Evolutionary conservation across 768 basidiomycete genomes (phyloP).

Genomic region (Tubosaeta sp.): DNA sequence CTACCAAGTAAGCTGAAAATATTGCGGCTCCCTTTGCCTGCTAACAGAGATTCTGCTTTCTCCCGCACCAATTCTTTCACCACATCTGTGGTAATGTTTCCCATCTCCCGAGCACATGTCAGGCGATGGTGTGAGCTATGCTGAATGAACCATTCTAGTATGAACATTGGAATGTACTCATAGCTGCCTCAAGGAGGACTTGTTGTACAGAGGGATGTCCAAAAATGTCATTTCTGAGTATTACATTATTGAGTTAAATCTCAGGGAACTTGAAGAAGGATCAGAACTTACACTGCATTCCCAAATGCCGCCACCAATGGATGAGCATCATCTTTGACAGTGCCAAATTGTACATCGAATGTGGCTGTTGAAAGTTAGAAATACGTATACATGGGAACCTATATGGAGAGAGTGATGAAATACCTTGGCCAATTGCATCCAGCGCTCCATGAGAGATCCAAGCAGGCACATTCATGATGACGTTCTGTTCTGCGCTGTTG

Average conservation of each 20-base stretch:
- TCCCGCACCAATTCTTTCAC: slow-evolving; percentile 18
- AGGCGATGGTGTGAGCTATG: slow-evolving; percentile 21
- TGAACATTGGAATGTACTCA: slow-evolving; percentile 13
- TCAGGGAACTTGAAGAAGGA: neutral
- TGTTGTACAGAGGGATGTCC: slow-evolving; percentile 14
- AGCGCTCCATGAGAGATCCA: slow-evolving; percentile 42
- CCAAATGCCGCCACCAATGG: slow-evolving; percentile 8
- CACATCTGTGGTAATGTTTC: slow-evolving; percentile 1
- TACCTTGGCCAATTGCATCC: slow-evolving; percentile 50
- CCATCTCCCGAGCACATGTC: slow-evolving; percentile 15
- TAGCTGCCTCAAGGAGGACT: slow-evolving; percentile 12
- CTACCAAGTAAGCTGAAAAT: slow-evolving; percentile 39
- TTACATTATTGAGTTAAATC: slow-evolving; percentile 6
- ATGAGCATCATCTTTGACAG: slow-evolving; percentile 9
- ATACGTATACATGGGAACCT: neutral
- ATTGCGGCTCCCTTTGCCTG: slow-evolving; percentile 18
- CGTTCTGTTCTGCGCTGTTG: slow-evolving; percentile 6
- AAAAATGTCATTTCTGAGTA: slow-evolving; percentile 18
- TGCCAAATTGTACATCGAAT: slow-evolving; percentile 44
- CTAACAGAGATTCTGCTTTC: slow-evolving; percentile 10
- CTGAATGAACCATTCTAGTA: slow-evolving; percentile 34
- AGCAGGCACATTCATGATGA: slow-evolving; percentile 19
- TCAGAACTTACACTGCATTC: slow-evolving; percentile 11
- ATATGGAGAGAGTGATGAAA: neutral
- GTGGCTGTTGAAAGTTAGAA: slow-evolving; percentile 29